These are phyloP conservation scores for Lipomyces sp. DNA, from an alignment of 805 yeast species.

Conservation along the genomic window DNA sequence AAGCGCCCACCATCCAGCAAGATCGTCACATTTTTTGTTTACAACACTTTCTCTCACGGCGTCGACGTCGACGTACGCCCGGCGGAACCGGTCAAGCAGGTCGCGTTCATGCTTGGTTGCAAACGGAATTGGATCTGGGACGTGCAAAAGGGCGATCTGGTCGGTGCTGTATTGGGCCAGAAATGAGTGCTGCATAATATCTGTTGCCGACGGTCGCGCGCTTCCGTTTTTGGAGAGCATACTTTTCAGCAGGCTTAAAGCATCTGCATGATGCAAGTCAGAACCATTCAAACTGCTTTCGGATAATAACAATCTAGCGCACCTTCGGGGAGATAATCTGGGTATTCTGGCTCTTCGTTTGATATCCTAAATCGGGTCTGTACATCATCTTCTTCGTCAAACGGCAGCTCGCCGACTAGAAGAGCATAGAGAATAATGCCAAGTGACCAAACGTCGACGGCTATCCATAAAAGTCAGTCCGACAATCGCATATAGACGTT, in stretches of 20 bases:
- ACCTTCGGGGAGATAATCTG: constrained; percentile 44
- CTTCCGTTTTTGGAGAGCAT: constrained; percentile 66
- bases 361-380: constrained; percentile 59
- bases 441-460: constrained; percentile 81
- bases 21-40: constrained; percentile 61
- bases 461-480: constrained; percentile 6
- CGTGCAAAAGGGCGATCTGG: constrained; percentile 44
- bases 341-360: constrained; percentile 60
- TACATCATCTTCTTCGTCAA: constrained; percentile 73
- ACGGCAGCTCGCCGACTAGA: constrained; percentile 85
- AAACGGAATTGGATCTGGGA: constrained; percentile 46
- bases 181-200: constrained; percentile 52
- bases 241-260: constrained; percentile 48
- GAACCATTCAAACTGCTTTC: background rate
- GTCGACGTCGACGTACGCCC: constrained; percentile 62
- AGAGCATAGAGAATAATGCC: constrained; percentile 86
- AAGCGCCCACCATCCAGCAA: constrained; percentile 73
- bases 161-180: constrained; percentile 19
- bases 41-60: constrained; percentile 55
- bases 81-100: constrained; percentile 55
- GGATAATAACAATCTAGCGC: background rate
- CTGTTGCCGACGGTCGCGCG: constrained; percentile 54
- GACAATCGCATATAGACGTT: background rate
- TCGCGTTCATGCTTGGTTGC: constrained; percentile 60
- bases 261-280: constrained; percentile 39